phyloP scores from a whole-genome alignment of 164 flowering plant genomes.

The Malania oleifera region DNA sequence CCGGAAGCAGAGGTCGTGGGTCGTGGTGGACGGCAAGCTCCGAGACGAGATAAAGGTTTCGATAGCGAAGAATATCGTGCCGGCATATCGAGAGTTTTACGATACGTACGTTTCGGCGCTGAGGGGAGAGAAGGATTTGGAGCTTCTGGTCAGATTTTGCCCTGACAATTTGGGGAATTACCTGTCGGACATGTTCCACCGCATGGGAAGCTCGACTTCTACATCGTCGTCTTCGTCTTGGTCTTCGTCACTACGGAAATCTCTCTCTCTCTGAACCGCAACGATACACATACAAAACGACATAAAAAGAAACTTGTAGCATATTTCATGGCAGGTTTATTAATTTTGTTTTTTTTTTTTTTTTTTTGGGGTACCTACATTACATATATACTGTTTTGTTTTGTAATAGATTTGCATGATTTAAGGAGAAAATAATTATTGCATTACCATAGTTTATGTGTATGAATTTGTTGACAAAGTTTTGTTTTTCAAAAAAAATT shows the following conservation, averaged over 20 bases:
- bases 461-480: no score
- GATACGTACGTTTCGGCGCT: constrained; percentile 8
- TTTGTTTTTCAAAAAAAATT: no score
- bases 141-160: constrained; percentile 13
- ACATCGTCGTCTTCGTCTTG: constrained; percentile 11
- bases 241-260: constrained; percentile 10
- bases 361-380: no score
- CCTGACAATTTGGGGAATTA: constrained; percentile 33
- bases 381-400: no score
- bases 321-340: no score
- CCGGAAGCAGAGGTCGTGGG: constrained; percentile 32
- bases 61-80: constrained; percentile 23
- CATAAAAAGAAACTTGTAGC: no score
- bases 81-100: constrained; percentile 30
- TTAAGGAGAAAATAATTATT: no score
- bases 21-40: constrained; percentile 25
- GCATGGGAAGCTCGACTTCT: constrained; percentile 12
- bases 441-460: no score
- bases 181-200: constrained; percentile 32
- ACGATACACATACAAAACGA: no score
- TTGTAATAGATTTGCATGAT: no score
- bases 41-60: constrained; percentile 32
- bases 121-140: constrained; percentile 16
- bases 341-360: no score
- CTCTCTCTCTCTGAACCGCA: no score